Base-by-base conservation (phyloP, 129 eudicot genomes). In the Flaveria linearis region DNA sequence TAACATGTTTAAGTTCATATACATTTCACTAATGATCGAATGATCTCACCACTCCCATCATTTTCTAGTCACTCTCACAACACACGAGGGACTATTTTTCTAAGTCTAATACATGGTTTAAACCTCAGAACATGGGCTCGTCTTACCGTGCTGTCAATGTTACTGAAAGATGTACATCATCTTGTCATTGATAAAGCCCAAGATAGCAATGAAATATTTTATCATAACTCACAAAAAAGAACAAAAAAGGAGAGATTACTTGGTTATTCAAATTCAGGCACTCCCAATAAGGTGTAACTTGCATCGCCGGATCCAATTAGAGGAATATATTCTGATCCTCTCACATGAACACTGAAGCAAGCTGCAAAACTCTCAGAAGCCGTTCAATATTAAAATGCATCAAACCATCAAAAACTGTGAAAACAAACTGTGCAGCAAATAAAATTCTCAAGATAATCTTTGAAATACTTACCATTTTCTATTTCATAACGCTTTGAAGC, bases 401-500 rank as follows among this genome's bases (percentile, higher is more conserved):
- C n/a, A 49, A 49, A 49, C 5, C 14, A 49, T 49, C 17, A 49
- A 49, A 49, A 49, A 49, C n/a, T 13, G n/a, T 12, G 53, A 49
- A 49, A 49, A 49, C 53, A 49, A 15, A 68, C 36, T 15, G 61
- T 47, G 71, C 65, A 63, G 12, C 80, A 65, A 20, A 20, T 76
- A 45, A 30, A 17, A 1, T 66, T 14, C 4, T 23, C 20, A 49
- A 47, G 43, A 69, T 47, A 69, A 46, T 13, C 74, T 7, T 36
- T 72, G 25, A 39, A 39, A 22, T 16, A 3, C 78, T 65, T 90
- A 94, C 99, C 99, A 30, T 91, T 91, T 80, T 94, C 99, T 80
- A 94, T 94, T 79, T 94, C 92, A 88, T 89, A 6, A 94, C 96
- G 47, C 97, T 94, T 61, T 94, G 98, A 57, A 94, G 98, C 98